Evolutionary conservation across 2,329 filamentous ascomycete genomes (phyloP).

Genomic region (Proliferodiscus dingleyae): DNA sequence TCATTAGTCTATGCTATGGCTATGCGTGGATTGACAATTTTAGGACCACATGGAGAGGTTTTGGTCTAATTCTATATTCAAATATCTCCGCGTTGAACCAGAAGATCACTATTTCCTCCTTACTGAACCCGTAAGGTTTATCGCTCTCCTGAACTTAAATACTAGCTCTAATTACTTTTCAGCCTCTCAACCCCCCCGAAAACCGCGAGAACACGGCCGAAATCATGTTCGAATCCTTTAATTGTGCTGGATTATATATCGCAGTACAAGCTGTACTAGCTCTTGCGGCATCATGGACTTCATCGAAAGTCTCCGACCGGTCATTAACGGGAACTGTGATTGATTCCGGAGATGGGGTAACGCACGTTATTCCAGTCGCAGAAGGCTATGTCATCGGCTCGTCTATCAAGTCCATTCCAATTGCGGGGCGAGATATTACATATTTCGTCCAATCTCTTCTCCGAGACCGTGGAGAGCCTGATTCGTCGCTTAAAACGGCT

Average conservation of each 20-base stretch:
- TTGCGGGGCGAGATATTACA: slow-evolving; percentile 95
- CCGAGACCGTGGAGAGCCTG: slow-evolving; percentile 91
- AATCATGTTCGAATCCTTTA: slow-evolving; percentile 99
- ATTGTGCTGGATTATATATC: slow-evolving; percentile 97
- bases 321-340: slow-evolving; percentile 97
- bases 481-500: slow-evolving; percentile 94
- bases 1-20: background rate
- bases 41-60: slow-evolving; percentile 99
- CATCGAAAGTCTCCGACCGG: slow-evolving; percentile 92
- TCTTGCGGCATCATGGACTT: slow-evolving; percentile 96
- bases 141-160: background rate
- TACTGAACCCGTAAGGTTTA: slow-evolving; percentile 76
- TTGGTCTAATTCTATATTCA: slow-evolving; percentile 99
- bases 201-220: slow-evolving; percentile 99
- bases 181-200: slow-evolving; percentile 96
- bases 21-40: slow-evolving; percentile 16
- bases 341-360: slow-evolving; percentile 97
- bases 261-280: slow-evolving; percentile 96
- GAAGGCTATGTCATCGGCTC: slow-evolving; percentile 99
- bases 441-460: slow-evolving; percentile 97
- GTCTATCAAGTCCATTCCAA: slow-evolving; percentile 98
- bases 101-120: slow-evolving; percentile 98
- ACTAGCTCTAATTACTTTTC: slow-evolving; percentile 1
- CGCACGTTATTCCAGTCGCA: slow-evolving; percentile 96
- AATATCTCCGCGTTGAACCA: slow-evolving; percentile 94